Base-by-base conservation (phyloP, 495 filamentous ascomycete genomes). In the Aspergillus kassunensis region DNA sequence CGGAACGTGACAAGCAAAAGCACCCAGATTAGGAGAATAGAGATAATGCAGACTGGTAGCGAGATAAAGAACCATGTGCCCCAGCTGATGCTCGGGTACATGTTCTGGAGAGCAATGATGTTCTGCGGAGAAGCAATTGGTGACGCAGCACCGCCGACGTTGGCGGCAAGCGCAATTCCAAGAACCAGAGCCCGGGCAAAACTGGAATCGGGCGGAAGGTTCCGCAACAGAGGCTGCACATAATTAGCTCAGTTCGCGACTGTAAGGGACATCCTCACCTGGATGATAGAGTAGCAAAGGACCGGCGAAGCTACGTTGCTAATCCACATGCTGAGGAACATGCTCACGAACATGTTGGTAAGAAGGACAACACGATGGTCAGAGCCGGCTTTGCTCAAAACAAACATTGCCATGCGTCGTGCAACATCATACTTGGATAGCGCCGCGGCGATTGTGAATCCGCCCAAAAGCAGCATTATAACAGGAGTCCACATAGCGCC, bases 401-500 rank as follows among this genome's bases (percentile, higher is more conserved):
- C 89, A 60, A 97, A 89, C 10, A 91, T 96, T 7, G 93, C 95
- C 77, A 97, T 91, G 61, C 91, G 83, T 64, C 96, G 96, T 41
- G 95, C 93, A 61, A 99, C 97, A 58, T 90, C 89, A 65, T 96
- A 95, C 66, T 99, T 99, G 35, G 90, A 96, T 51, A 99, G 70
- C 0, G 95, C 93, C 0, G 93, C 93, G 9, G 93, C 93, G 56
- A 99, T 85, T 11, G 95, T 91, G 60, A 99, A 99, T 8, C 93
- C 93, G 56, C 93, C 93, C 16, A 99, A 84, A 18, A 99, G 80
- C 11, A 99, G 80, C 95, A 97, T 97, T 56, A 99, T 99, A 27
- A 97, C 93, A 0, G 95, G 91, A 9, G 91, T 97, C 93, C 93
- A 99, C 93, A 99, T 99, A 16, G 93, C 84, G 24, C 89, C 74